A percentile compares a stretch with the other conserved stretches of the same genome.
phyloP scores from a whole-genome alignment of 1,284 basidiomycete genomes.

The Ceratobasidium sp. region DNA sequence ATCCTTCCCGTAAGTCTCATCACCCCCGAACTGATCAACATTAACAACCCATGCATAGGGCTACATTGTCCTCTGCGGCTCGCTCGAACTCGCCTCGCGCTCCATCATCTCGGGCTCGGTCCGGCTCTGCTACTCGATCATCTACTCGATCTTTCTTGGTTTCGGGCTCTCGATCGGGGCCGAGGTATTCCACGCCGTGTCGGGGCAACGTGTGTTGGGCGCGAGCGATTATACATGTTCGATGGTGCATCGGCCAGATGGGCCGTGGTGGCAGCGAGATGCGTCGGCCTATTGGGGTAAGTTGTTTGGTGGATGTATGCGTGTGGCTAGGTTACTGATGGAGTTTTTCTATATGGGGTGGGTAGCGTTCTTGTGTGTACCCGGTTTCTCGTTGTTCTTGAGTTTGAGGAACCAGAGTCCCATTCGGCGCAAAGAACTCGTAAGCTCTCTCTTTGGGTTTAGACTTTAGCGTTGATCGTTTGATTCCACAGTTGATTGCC shows the following conservation, averaged over 20 bases:
- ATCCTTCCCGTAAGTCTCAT: slow-evolving; percentile 79
- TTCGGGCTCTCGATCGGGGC: slow-evolving; percentile 86
- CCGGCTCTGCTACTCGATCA: slow-evolving; percentile 82
- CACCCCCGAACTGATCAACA: neutral
- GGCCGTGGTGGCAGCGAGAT: slow-evolving; percentile 70
- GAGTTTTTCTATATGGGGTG: no score
- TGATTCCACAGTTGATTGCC: slow-evolving; percentile 57
- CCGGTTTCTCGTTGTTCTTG: slow-evolving; percentile 77
- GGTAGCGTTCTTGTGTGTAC: slow-evolving; percentile 85
- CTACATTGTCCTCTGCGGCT: slow-evolving; percentile 82
- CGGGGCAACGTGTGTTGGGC: slow-evolving; percentile 60
- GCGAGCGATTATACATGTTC: slow-evolving; percentile 70
- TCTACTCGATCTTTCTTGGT: slow-evolving; percentile 79
- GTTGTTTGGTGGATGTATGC: slow-evolving; percentile 50
- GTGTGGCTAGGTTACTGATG: slow-evolving; percentile 2
- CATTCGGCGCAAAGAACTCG: slow-evolving; percentile 75
- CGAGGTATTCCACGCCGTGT: slow-evolving; percentile 71
- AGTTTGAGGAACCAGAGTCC: slow-evolving; percentile 83
- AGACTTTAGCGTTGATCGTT: slow-evolving; percentile 1
- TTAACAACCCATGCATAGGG: slow-evolving; percentile 56
- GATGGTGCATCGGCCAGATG: slow-evolving; percentile 63
- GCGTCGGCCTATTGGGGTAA: slow-evolving; percentile 67
- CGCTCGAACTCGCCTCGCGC: slow-evolving; percentile 81
- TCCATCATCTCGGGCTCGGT: slow-evolving; percentile 88
- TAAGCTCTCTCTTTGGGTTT: slow-evolving; percentile 53